phyloP scores from a whole-genome alignment of 192 early-diverging fungal genomes.

The Gryganskiella cystojenkinii region DNA sequence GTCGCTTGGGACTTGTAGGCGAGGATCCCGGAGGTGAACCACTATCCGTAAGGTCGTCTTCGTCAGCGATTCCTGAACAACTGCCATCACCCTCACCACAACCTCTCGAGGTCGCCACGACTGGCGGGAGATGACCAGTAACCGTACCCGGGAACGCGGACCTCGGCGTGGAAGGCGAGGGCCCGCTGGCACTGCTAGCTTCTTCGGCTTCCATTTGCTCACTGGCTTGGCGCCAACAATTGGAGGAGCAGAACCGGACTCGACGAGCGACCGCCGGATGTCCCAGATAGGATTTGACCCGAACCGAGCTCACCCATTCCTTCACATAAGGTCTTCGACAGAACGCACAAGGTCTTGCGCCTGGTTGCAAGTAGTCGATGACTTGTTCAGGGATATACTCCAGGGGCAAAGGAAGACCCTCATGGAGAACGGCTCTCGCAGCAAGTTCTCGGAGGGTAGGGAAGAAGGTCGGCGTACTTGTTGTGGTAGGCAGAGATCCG shows the following conservation, averaged over 20 bases:
- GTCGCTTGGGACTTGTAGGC: neutral
- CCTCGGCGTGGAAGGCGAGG: neutral
- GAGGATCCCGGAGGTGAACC: neutral
- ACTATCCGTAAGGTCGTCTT: neutral
- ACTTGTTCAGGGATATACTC: slow-evolving; percentile 33
- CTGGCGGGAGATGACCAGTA: slow-evolving; percentile 29
- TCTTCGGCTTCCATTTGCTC: slow-evolving; percentile 45
- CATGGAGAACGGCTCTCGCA: slow-evolving; percentile 40
- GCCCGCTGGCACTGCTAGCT: neutral
- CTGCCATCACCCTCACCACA: neutral
- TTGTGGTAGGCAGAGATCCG: neutral
- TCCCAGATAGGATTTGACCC: slow-evolving; percentile 61
- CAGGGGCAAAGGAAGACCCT: slow-evolving; percentile 34
- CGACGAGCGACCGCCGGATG: slow-evolving; percentile 64
- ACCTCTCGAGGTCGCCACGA: neutral
- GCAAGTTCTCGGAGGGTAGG: slow-evolving; percentile 59
- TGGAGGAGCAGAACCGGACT: slow-evolving; percentile 59
- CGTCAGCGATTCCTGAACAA: neutral
- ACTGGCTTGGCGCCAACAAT: slow-evolving; percentile 52
- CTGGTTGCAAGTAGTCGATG: slow-evolving; percentile 46
- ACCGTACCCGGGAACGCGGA: neutral
- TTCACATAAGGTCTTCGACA: slow-evolving; percentile 59
- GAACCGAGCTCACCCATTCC: slow-evolving; percentile 64
- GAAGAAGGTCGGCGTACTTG: slow-evolving; percentile 33
- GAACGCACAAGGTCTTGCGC: slow-evolving; percentile 47